Base-by-base conservation (phyloP, 164 flowering plant genomes). In the Warburgia ugandensis region DNA sequence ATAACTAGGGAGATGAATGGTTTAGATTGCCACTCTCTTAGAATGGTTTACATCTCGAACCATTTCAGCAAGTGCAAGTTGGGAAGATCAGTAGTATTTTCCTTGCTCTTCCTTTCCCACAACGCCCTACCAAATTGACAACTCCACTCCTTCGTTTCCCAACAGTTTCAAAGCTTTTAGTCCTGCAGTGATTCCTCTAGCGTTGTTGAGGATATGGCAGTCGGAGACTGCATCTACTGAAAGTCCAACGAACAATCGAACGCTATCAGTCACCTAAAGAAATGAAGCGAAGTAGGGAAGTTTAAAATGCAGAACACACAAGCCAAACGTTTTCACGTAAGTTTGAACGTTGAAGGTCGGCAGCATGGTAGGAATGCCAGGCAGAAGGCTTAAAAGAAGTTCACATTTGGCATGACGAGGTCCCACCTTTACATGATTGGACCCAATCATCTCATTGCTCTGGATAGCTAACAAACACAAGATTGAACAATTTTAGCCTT, bases 41-140 rank as follows among this genome's bases (percentile, higher is more conserved):
- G n/a, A n/a, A n/a, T n/a, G n/a, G n/a, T n/a, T n/a, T n/a, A 64
- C 67, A 31, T 73, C 79, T 51, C 73, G 74, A 48, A 86, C 86
- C 85, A 92, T 79, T 51, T 88, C 81, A 12, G 79, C 94, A 55
- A 88, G 64, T 28, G 74, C 70, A 32, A 80, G 78, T 58, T 92
- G 86, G 29, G 79, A 74, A 0, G 89, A 76, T 95, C 95, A 92
- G 0, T 88, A 68, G 46, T 83, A 84, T 25, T 75, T 66, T 30
- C 94, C 95, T 73, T 69, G 77, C 25, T 67, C 62, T 58, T 81
- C 87, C 52, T 74, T 85, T 79, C 88, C 99, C 11, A 54, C 95
- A 20, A 82, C 35, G 14, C 96, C 99, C 99, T 96, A 92, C 88
- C 86, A 92, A 9, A 92, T 61, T 0, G 99, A 89, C 32, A 92